Base-by-base conservation (phyloP, 176 grass and related monocot genomes). In the Triticum monococcum region DNA sequence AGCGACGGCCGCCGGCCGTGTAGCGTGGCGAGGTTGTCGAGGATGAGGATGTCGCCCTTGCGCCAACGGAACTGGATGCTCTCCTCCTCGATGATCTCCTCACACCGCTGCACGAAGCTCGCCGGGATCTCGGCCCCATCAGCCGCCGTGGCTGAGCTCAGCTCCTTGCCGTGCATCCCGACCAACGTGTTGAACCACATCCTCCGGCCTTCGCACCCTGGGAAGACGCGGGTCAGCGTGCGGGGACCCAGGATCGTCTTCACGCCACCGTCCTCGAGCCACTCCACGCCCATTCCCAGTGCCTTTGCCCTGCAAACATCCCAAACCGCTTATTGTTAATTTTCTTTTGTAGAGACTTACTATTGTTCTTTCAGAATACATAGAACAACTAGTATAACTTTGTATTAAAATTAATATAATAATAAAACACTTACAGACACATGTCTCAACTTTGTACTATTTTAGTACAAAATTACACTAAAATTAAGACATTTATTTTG, bases 111-210 rank as follows among this genome's bases (percentile, higher is more conserved):
- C 83, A 93, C 89, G 59, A 93, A 85, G 22, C 78, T 33, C 4
- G 37, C 67, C 5, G 92, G 86, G 37, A 93, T 93, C 75, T 93
- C 86, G 0, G 83, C 5, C 3, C 92, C 92, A 33, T 93, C 83
- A 2, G 83, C 92, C 69, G 77, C 72, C 16, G 83, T 83, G 9
- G 92, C 92, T 3, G 92, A 93, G 89, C 92, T 93, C 3, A 86
- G 67, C 75, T 86, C 86, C 75, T 89, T 89, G 38, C 92, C 86
- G 35, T 89, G 89, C 89, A 91, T 91, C 7, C 92, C 92, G 8
- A 89, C 86, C 32, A 91, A 54, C n/a, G 92, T 87, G 83, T 93
- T 93, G 86, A 93, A 93, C 89, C 89, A 93, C 89, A 93, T 93
- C 52, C 86, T 4, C 32, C 89, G 28, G 0, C 38, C 89, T 25